A percentile compares a stretch with the other conserved stretches of the same genome.
Evolutionary conservation across 1,284 basidiomycete species (phyloP).

Genomic region (Moesziomyces antarcticus): DNA sequence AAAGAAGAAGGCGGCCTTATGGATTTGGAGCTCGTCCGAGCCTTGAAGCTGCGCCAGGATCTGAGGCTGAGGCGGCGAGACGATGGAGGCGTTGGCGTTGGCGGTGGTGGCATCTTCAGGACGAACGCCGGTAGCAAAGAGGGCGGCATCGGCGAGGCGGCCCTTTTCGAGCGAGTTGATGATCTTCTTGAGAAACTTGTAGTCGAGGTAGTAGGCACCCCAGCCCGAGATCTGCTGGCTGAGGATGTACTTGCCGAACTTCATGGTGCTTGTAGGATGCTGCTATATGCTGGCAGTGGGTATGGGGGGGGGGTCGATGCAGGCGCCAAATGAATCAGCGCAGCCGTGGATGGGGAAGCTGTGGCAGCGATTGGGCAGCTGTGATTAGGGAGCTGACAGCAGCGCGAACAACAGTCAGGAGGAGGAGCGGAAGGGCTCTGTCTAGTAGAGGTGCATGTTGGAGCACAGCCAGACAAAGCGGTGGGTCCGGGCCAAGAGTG

Average conservation of each 20-base stretch:
- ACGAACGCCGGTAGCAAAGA: slow-evolving; percentile 83
- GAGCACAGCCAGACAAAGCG: too few species aligned
- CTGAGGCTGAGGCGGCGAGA: slow-evolving; percentile 43
- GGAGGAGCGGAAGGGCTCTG: too few species aligned
- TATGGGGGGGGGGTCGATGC: too few species aligned
- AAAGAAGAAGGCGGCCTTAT: slow-evolving; percentile 99
- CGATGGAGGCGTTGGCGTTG: slow-evolving; percentile 17
- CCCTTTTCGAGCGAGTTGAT: slow-evolving; percentile 96
- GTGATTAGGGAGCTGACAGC: too few species aligned
- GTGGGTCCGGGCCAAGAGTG: too few species aligned
- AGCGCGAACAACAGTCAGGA: too few species aligned
- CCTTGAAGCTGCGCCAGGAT: slow-evolving; percentile 53
- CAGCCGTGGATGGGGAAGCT: too few species aligned
- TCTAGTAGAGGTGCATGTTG: too few species aligned
- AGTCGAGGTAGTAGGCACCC: slow-evolving; percentile 95
- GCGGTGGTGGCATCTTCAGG: slow-evolving; percentile 69
- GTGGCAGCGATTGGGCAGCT: too few species aligned
- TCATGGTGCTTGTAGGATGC: slow-evolving; percentile 20
- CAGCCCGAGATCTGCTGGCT: slow-evolving; percentile 97
- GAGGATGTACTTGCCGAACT: slow-evolving; percentile 99
- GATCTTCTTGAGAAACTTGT: slow-evolving; percentile 98
- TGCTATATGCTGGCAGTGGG: neutral
- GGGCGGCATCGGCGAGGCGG: slow-evolving; percentile 86
- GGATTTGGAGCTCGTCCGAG: slow-evolving; percentile 72
- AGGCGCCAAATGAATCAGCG: too few species aligned